These are phyloP conservation scores for Bremia lactucae DNA, from an alignment of 352 stramenopile species.

Conservation along the genomic window DNA sequence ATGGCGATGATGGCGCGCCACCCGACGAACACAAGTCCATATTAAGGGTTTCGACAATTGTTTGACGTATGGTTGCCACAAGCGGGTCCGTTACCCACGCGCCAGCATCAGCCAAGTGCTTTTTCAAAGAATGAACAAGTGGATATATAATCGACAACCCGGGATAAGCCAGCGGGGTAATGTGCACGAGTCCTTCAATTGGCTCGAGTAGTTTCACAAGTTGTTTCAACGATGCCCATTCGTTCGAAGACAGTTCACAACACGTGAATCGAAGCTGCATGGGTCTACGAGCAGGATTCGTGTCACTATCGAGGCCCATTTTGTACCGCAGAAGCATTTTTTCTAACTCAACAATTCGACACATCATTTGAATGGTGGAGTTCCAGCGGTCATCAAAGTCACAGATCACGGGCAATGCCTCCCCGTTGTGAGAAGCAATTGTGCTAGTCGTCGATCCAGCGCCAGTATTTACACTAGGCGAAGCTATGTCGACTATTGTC, in stretches of 20 bases:
- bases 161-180: constrained; percentile 53
- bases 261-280: constrained; percentile 77
- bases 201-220: constrained; percentile 51
- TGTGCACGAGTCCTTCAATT: constrained; percentile 54
- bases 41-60: constrained; percentile 38
- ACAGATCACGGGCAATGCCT: constrained; percentile 56
- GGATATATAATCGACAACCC: constrained; percentile 60
- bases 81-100: constrained; percentile 54
- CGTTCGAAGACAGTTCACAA: constrained; percentile 53
- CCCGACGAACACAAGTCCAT: constrained; percentile 45
- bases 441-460: constrained; percentile 3
- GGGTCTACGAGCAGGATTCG: constrained; percentile 47
- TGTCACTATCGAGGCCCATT: constrained; percentile 61
- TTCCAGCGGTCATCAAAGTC: constrained; percentile 73
- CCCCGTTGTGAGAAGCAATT: background rate
- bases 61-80: constrained; percentile 45
- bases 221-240: constrained; percentile 64
- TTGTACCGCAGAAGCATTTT: constrained; percentile 65
- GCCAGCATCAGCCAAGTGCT: constrained; percentile 51
- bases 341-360: constrained; percentile 68
- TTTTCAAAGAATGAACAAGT: constrained; percentile 57
- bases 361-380: constrained; percentile 72
- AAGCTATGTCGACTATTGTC: constrained; percentile 7
- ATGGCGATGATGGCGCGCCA: constrained; percentile 38
- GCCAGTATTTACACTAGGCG: too few species aligned